These are phyloP conservation scores for Thyridium curvatum DNA, from an alignment of 2,329 filamentous ascomycete genomes.

Conservation along the genomic window DNA sequence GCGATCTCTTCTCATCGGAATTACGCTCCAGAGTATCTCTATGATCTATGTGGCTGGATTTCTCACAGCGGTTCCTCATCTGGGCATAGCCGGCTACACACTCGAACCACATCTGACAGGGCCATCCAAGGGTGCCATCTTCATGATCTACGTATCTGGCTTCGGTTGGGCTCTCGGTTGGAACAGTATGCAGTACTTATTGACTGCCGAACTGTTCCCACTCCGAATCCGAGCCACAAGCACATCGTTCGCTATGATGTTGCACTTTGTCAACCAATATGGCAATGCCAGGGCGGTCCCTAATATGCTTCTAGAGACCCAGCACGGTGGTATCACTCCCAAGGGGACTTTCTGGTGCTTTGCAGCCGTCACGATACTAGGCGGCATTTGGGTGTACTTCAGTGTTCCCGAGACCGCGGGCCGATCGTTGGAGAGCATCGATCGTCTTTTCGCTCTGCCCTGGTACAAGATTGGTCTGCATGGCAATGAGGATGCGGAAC, in stretches of 20 bases:
- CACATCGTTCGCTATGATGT: conserved; percentile 67
- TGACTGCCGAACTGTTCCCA: conserved; percentile 73
- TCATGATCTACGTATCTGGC: conserved; percentile 66
- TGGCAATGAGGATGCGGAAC: conserved; percentile 46
- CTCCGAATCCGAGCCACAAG: conserved; percentile 66
- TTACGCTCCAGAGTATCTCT: conserved; percentile 51
- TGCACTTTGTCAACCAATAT: conserved; percentile 76
- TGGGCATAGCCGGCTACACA: conserved; percentile 40
- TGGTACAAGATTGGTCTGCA: conserved; percentile 67
- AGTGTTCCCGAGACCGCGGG: conserved; percentile 68
- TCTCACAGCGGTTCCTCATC: conserved; percentile 54
- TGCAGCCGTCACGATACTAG: conserved; percentile 58
- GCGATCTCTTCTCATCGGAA: conserved; percentile 54
- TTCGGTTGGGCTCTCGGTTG: conserved; percentile 66
- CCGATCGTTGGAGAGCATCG: conserved; percentile 61
- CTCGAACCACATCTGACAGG: conserved; percentile 42
- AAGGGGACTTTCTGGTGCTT: conserved; percentile 77
- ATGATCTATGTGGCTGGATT: conserved; percentile 60
- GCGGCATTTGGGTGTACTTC: conserved; percentile 65
- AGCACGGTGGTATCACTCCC: conserved; percentile 41
- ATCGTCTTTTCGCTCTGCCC: conserved; percentile 62
- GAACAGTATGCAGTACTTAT: conserved; percentile 74
- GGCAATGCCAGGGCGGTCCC: conserved; percentile 71
- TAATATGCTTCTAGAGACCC: conserved; percentile 56
- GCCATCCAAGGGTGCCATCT: conserved; percentile 61